Conservation (phyloP, 2,329 filamentous ascomycete genomes). For the Colletotrichum cordylinicola region DNA sequence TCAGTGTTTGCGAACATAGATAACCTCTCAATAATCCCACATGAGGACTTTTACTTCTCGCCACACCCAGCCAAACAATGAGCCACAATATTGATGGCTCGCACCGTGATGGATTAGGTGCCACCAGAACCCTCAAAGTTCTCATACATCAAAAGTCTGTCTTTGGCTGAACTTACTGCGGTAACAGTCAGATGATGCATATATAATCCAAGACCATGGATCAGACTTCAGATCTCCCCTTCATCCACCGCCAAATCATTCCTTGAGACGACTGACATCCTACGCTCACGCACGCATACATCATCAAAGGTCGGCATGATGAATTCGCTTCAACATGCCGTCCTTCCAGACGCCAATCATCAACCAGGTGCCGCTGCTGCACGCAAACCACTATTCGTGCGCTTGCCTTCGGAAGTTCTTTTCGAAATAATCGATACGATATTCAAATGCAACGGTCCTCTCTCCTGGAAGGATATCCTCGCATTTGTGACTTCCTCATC, state of each 20-base stretch:
- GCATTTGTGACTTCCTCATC: not conserved
- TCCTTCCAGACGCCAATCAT: not conserved
- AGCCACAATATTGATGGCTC: not conserved
- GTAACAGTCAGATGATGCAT: not conserved
- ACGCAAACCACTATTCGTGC: not conserved
- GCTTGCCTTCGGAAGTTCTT: not conserved
- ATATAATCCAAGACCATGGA: not conserved
- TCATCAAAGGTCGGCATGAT: not conserved
- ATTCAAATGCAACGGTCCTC: not conserved
- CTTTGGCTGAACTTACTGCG: not conserved
- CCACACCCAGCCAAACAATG: not conserved
- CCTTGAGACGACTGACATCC: not conserved
- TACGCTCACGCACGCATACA: not conserved
- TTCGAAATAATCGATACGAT: not conserved
- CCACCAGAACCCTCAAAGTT: not conserved
- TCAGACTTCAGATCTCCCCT: not conserved
- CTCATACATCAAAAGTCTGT: not conserved
- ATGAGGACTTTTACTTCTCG: not conserved
- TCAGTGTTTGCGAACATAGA: not conserved
- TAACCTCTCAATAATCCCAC: not conserved
- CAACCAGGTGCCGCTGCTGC: not conserved
- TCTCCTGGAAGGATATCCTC: not conserved
- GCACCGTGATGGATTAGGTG: not conserved
- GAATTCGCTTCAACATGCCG: not conserved
- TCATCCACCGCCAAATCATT: not conserved